A percentile compares a stretch with the other conserved stretches of the same genome.
phyloP scores from a whole-genome alignment of 495 filamentous ascomycete genomes.

The Emericellopsis terricola region DNA sequence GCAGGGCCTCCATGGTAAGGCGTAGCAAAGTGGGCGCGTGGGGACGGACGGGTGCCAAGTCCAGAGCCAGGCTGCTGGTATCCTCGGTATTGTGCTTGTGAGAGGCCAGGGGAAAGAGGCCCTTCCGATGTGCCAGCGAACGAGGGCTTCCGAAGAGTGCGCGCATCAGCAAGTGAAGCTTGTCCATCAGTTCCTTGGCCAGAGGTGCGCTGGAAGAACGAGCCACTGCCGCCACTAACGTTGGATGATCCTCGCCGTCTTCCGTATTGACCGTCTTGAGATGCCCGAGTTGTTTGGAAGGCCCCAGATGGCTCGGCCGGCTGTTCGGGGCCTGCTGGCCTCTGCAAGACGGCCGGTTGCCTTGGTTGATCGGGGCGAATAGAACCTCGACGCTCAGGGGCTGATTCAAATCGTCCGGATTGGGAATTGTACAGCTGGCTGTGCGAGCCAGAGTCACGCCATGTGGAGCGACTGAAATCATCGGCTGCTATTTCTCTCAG shows the following conservation, averaged over 20 bases:
- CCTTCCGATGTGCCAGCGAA: conserved; percentile 22
- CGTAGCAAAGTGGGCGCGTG: conserved; percentile 25
- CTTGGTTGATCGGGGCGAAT: conserved; percentile 49
- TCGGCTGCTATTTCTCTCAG: conserved; percentile 80
- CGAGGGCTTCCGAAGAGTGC: conserved; percentile 25
- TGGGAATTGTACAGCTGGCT: conserved; percentile 86
- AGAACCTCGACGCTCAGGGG: conserved; percentile 55
- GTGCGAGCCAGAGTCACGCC: conserved; percentile 45
- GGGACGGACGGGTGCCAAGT: conserved; percentile 23
- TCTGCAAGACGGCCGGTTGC: conserved; percentile 66
- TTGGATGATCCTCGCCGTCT: conserved; percentile 84
- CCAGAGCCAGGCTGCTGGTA: conserved; percentile 1
- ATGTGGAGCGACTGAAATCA: conserved; percentile 68
- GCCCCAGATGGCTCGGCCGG: conserved; percentile 84
- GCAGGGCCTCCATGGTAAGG: conserved; percentile 12
- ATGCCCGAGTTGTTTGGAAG: conserved; percentile 66
- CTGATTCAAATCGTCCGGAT: conserved; percentile 87
- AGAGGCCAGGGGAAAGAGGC: conserved; percentile 19
- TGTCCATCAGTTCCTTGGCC: conserved; percentile 26
- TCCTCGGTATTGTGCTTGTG: neutral
- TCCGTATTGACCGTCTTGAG: conserved; percentile 52
- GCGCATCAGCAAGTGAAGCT: conserved; percentile 21
- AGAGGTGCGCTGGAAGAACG: conserved; percentile 28
- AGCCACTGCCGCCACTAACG: conserved; percentile 78
- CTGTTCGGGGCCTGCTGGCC: conserved; percentile 41